Evolutionary conservation across 441 rosid species (phyloP).

Genomic region (Cnidoscolus chayamansa): DNA sequence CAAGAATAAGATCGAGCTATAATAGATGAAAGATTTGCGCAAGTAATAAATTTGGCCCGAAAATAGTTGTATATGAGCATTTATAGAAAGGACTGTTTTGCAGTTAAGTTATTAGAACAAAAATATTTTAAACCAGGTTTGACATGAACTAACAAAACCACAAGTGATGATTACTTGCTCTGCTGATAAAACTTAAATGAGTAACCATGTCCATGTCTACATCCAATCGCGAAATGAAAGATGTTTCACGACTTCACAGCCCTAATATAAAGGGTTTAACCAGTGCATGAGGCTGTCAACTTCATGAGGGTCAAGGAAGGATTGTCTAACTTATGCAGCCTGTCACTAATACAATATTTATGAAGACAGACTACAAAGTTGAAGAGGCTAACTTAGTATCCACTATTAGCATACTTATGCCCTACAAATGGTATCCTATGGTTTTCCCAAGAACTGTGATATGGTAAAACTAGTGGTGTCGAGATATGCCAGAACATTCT

Average conservation of each 20-base stretch:
- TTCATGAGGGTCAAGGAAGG: too few relatives aligned
- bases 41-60: background rate
- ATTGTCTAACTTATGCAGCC: too few relatives aligned
- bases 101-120: background rate
- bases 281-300: too few relatives aligned
- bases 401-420: background rate
- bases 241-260: background rate
- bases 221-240: too few relatives aligned
- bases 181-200: background rate
- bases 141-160: background rate
- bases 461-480: background rate
- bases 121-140: background rate
- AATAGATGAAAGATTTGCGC: background rate
- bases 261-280: too few relatives aligned
- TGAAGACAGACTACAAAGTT: too few relatives aligned
- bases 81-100: background rate
- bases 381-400: background rate
- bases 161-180: background rate
- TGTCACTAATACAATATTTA: too few relatives aligned
- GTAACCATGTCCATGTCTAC: too few relatives aligned
- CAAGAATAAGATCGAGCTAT: background rate
- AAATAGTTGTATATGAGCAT: background rate
- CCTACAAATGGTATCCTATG: background rate
- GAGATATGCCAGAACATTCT: background rate
- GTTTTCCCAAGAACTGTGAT: background rate